Evolutionary conservation across 2,329 filamentous ascomycete species (phyloP), one percentile per base, ranked within the genome.

Genomic region (Macroventuria anomochaeta): DNA sequence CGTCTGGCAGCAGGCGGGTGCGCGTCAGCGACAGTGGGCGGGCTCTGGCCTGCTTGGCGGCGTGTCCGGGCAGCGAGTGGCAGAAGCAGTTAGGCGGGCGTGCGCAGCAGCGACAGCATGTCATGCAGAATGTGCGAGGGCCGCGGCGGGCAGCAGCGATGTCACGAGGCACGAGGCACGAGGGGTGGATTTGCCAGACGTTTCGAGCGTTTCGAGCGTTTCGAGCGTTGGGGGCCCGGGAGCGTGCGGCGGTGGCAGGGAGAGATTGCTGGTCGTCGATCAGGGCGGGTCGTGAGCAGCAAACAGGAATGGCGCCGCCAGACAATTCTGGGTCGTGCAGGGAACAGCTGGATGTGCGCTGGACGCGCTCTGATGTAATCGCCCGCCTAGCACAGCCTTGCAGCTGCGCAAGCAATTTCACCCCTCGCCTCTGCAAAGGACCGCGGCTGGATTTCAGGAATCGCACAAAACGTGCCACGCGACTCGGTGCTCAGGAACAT

Each of bases 261-360:
- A 49, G 53, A 50, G 42, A 61, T 65, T 70, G 69, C 55, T 63
- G 62, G 64, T 33, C 38, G 51, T 43, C 40, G 43, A 53, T 53
- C 51, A 32, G 41, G 33, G 46, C 33, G 44, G 41, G 50, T 34
- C 26, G 20, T 57, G 47, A 47, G 54, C 50, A 15, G 17, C 21
- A 44, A 62, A 62, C 61, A 62, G 57, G 61, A 51, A 64, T 64
- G 37, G 52, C 46, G 46, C 41, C 26, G n/a, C 21, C 26, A 15
- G n/a, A 18, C 34, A 39, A 7, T 21, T 21, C 29, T 26, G 31
- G 43, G 25, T 28, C 38, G 42, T 26, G 36, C 41, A 41, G 37
- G 50, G 50, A 42, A 26, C 42, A n/a, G 37, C 42, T 10, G 26
- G 43, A 15, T 29, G 51, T 42, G 41, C 38, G 50, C 50, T 15